Base-by-base conservation (phyloP, 768 basidiomycete species). In the Podaxis rugospora region DNA sequence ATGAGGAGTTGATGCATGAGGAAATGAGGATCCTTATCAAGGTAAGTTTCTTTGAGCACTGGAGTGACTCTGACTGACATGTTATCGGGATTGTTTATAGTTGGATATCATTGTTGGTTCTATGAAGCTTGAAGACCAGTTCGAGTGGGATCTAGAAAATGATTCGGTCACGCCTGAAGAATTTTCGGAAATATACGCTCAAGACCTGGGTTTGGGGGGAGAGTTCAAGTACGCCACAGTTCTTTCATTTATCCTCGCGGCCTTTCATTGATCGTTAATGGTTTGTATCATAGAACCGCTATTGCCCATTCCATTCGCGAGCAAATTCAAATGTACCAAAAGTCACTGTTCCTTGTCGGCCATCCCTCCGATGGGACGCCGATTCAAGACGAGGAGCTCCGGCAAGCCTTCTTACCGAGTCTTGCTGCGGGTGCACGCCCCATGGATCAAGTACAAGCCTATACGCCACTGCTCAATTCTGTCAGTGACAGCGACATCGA, bases 131-230 rank as follows among this genome's bases (percentile, higher is more conserved):
- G 91, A 93, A 59, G 97, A 99, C 73, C 91, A 95, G 68, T 96
- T 98, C 68, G 97, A 98, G 71, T 99, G 97, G 97, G 96, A 99
- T 71, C 74, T 98, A 39, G 89, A 89, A 66, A 93, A 90, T 59
- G 74, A 78, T 21, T 79, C 82, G 50, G 89, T 92, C 2, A 89
- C 89, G 0, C 95, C 96, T 0, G 97, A 99, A 74, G 87, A 89
- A 25, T 98, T 98, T 72, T 93, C 97, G 5, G 89, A 90, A 63
- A 81, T 88, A 0, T 96, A 97, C 70, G 78, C 86, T 1, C 83
- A 84, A 21, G 97, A 99, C 65, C 76, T 99, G 23, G 97, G 97
- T 4, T 75, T 99, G 25, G 83, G 83, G 27, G 93, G 94, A 6
- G 97, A 99, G 71, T 99, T 98, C 80, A 88, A 82, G 93, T 95